Conservation (phyloP, 1,139 yeast genomes). For the Zygosaccharomyces sapae region DNA sequence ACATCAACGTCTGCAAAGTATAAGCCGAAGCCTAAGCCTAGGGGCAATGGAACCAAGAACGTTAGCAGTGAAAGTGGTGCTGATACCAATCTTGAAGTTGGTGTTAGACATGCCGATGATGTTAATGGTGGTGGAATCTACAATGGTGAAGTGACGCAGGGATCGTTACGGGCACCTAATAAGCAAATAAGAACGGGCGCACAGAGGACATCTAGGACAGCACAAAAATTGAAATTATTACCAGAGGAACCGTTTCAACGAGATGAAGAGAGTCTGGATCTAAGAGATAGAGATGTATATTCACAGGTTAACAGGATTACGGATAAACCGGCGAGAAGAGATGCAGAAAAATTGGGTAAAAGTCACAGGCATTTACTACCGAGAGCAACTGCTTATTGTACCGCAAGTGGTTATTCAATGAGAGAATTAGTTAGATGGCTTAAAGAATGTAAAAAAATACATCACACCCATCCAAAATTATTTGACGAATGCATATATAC, state of each 20-base stretch:
- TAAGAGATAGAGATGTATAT: conserved; percentile 55
- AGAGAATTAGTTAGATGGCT: conserved; percentile 81
- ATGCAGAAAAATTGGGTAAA: conserved; percentile 90
- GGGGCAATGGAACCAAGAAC: not conserved
- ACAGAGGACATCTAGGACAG: conserved; percentile 81
- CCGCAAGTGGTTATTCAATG: conserved; percentile 89
- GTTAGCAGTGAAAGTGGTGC: not conserved
- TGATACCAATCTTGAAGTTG: not conserved
- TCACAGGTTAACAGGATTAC: conserved; percentile 81
- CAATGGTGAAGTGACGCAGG: not conserved
- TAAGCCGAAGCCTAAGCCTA: conserved; percentile 4
- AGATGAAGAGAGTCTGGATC: conserved; percentile 39
- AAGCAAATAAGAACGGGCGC: conserved; percentile 54
- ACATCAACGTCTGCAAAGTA: conserved; percentile 1
- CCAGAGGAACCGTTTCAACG: conserved; percentile 65
- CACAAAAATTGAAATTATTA: conserved; percentile 77
- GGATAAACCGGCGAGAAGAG: conserved; percentile 85
- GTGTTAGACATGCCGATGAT: too few relatives aligned
- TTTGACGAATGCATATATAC: conserved; percentile 94
- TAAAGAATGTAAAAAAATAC: conserved; percentile 67
- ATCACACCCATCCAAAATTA: conserved; percentile 76
- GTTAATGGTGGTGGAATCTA: not conserved
- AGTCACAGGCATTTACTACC: conserved; percentile 81
- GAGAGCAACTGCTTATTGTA: conserved; percentile 92
- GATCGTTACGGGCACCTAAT: conserved; percentile 8